Evolutionary conservation across 331 rosid species (phyloP).

Genomic region (Rhamnella rubrinervis): DNA sequence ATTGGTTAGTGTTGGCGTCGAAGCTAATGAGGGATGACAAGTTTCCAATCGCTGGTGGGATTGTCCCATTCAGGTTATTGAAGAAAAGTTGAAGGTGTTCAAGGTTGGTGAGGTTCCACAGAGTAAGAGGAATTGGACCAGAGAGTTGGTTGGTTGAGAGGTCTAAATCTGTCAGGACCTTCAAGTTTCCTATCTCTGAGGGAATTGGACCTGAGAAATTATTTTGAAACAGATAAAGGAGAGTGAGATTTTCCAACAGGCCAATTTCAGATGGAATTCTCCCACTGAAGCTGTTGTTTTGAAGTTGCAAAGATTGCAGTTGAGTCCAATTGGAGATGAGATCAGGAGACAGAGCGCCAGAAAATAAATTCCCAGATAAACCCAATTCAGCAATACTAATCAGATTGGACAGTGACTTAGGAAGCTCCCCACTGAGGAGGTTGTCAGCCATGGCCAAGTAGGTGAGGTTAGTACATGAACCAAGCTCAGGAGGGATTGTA

Average conservation of each 20-base stretch:
- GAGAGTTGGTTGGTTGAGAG: constrained; percentile 50
- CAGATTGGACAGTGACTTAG: constrained; percentile 45
- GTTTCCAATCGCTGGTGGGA: constrained; percentile 50
- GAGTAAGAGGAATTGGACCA: constrained; percentile 49
- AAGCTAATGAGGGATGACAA: constrained; percentile 29
- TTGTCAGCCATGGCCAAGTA: constrained; percentile 41
- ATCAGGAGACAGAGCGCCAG: constrained; percentile 44
- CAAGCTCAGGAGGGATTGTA: constrained; percentile 53
- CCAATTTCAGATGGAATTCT: constrained; percentile 54
- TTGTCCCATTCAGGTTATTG: constrained; percentile 46
- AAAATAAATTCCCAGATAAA: constrained; percentile 44
- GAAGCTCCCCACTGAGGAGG: constrained; percentile 42
- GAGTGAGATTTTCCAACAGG: constrained; percentile 23
- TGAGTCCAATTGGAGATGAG: constrained; percentile 48
- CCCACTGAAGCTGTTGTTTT: constrained; percentile 41
- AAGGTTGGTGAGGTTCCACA: constrained; percentile 55
- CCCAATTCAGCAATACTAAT: constrained; percentile 27
- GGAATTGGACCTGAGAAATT: constrained; percentile 47
- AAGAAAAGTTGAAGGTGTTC: constrained; percentile 33
- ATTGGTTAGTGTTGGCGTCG: constrained; percentile 45
- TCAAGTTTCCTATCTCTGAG: constrained; percentile 44
- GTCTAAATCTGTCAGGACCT: constrained; percentile 32
- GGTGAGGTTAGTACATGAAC: constrained; percentile 45
- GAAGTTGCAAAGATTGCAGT: constrained; percentile 44
- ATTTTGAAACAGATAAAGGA: constrained; percentile 35